Percentiles rank a stretch among this genome's conserved stretches.
These are phyloP conservation scores for Parasitella parasitica DNA, from an alignment of 371 early-diverging fungal genomes.

Conservation along the genomic window DNA sequence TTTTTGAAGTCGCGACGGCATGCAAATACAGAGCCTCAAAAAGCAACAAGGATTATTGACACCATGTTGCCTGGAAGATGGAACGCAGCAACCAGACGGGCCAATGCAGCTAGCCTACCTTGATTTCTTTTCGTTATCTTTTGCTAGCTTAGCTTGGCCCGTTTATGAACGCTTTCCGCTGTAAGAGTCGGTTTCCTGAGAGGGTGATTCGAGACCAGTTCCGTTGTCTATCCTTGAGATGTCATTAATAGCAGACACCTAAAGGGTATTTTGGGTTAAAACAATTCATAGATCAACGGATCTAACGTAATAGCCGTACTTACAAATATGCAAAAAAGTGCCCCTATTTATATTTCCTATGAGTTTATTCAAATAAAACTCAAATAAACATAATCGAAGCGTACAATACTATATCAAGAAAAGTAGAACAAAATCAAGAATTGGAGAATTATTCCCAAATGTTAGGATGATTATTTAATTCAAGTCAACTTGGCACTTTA, in stretches of 20 bases:
- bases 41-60: too few species aligned
- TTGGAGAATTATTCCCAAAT: background rate
- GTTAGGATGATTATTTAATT: background rate
- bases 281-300: background rate
- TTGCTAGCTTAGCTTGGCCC: too few species aligned
- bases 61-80: too few species aligned
- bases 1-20: background rate
- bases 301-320: too few species aligned
- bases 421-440: constrained; percentile 6
- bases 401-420: constrained; percentile 14
- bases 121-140: too few species aligned
- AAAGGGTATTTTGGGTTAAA: background rate
- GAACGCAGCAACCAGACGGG: too few species aligned
- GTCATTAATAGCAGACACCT: background rate
- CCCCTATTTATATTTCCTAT: background rate
- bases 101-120: too few species aligned
- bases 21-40: background rate
- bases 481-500: background rate
- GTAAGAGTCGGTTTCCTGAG: background rate
- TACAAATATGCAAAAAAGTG: background rate
- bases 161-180: too few species aligned
- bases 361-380: background rate
- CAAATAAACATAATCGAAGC: constrained; percentile 4
- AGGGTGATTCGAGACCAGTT: background rate
- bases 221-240: background rate